phyloP scores from a whole-genome alignment of 768 basidiomycete genomes.

The Panaeolus papilionaceus region DNA sequence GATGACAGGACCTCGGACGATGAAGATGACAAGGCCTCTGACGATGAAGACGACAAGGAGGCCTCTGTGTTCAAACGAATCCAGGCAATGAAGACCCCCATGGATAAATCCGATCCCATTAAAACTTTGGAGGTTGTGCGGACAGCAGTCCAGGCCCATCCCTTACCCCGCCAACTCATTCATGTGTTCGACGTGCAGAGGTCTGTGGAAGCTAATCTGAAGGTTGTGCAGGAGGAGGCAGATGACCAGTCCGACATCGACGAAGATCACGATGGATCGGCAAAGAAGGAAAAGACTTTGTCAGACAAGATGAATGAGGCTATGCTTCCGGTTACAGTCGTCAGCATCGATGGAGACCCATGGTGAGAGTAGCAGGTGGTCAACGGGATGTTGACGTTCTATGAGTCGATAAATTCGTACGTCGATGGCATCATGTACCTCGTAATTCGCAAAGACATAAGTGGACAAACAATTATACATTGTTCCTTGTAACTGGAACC shows the following conservation, averaged over 20 bases:
- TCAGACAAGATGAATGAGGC: constrained; percentile 1
- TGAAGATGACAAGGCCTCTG: constrained; percentile 14
- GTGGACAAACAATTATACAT: not conserved
- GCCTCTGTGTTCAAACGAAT: constrained; percentile 2
- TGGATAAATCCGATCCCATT: constrained; percentile 10
- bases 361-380: not conserved
- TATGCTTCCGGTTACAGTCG: not conserved
- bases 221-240: constrained; percentile 1
- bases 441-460: not conserved
- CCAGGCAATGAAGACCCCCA: not conserved
- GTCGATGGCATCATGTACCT: not conserved
- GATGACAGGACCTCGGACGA: not conserved
- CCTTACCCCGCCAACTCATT: constrained; percentile 24
- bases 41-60: not conserved
- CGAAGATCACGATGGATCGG: not conserved
- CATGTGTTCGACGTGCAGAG: constrained; percentile 34
- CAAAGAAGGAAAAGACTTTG: not conserved
- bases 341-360: not conserved
- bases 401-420: not conserved
- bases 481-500: not conserved
- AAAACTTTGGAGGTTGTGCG: constrained; percentile 22
- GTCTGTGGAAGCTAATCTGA: constrained; percentile 25
- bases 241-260: not conserved
- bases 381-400: not conserved
- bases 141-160: constrained; percentile 17